phyloP scores from a whole-genome alignment of 805 yeast genomes.

The Candida nemodendra region DNA sequence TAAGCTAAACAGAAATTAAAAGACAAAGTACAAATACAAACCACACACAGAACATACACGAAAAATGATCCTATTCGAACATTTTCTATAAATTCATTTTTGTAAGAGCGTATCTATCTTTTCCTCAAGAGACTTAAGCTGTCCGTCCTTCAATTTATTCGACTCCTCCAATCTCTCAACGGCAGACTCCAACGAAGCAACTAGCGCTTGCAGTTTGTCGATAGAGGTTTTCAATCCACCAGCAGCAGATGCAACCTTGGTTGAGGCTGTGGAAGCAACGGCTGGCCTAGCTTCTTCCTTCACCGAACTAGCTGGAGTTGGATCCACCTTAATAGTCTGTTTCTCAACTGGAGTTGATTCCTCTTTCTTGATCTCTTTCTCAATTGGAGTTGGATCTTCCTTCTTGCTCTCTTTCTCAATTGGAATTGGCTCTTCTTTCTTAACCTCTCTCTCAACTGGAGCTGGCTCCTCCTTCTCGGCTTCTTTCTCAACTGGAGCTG shows the following conservation, averaged over 20 bases:
- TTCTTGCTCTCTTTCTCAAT: constrained; percentile 1
- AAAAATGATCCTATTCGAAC: too few relatives aligned
- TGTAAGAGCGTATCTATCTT: constrained; percentile 57
- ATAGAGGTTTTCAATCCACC: constrained; percentile 71
- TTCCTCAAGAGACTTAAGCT: constrained; percentile 54
- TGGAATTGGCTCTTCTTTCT: background rate
- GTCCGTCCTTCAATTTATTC: constrained; percentile 64
- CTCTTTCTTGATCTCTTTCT: constrained; percentile 12
- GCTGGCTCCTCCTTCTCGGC: constrained; percentile 7
- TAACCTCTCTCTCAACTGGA: constrained; percentile 3
- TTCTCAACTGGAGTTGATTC: constrained; percentile 2
- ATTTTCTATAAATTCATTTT: constrained; percentile 27
- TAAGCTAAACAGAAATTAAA: too few relatives aligned
- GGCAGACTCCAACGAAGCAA: constrained; percentile 54
- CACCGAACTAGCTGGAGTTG: constrained; percentile 14
- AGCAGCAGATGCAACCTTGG: constrained; percentile 39
- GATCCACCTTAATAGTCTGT: constrained; percentile 10
- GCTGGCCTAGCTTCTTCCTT: constrained; percentile 19
- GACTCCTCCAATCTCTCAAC: constrained; percentile 50
- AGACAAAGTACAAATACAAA: too few relatives aligned
- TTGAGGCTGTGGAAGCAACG: constrained; percentile 37
- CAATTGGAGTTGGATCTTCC: constrained; percentile 6
- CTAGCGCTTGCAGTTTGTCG: constrained; percentile 61
- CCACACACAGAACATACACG: too few relatives aligned
- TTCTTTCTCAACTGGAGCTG: constrained; percentile 6